Conservation (phyloP, 2,329 filamentous ascomycete species). For the Paracamarosporium sp. region DNA sequence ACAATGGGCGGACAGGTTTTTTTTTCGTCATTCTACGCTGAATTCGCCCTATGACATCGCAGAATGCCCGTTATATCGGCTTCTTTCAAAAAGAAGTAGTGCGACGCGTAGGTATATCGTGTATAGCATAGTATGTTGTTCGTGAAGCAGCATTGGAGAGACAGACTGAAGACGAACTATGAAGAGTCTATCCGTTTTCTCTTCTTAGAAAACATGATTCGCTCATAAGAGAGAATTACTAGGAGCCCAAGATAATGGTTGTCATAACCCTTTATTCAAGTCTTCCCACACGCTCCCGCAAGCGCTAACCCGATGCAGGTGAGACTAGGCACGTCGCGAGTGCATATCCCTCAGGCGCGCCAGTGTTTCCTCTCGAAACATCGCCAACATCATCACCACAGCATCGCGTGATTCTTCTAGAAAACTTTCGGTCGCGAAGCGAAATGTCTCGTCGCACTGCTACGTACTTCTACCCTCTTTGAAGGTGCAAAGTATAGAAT, state of each 20-base stretch:
- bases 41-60: too few species aligned
- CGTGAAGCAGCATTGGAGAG: too few species aligned
- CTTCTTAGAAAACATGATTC: too few species aligned
- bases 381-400: not conserved
- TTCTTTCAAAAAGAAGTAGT: too few species aligned
- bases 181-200: too few species aligned
- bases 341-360: constrained; percentile 1
- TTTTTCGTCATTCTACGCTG: too few species aligned
- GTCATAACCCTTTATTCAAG: not conserved
- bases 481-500: not conserved
- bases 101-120: too few species aligned
- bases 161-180: too few species aligned
- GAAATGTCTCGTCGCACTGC: not conserved
- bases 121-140: too few species aligned
- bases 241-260: too few species aligned
- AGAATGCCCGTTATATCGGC: too few species aligned
- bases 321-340: not conserved
- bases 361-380: constrained; percentile 7
- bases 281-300: not conserved
- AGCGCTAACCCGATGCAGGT: not conserved
- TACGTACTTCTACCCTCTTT: not conserved
- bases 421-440: not conserved
- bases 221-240: too few species aligned
- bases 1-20: not conserved
- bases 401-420: constrained; percentile 1